Conservation (phyloP, 2,329 filamentous ascomycete species). For the Cadophora gregata region DNA sequence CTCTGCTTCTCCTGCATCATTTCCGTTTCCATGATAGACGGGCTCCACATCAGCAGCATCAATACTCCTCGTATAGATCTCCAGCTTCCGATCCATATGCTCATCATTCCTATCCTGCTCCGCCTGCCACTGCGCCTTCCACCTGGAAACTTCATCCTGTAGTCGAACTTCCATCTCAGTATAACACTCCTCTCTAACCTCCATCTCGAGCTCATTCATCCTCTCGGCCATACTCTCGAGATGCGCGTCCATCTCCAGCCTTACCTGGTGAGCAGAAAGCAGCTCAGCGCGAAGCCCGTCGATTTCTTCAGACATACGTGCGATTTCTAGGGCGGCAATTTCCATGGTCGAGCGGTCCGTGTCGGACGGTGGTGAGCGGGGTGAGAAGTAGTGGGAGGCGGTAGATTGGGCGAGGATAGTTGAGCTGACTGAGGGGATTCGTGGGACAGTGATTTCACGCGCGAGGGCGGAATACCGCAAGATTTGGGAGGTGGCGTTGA, state of each 20-base stretch:
- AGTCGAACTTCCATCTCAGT: constrained; percentile 83
- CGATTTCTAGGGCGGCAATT: constrained; percentile 79
- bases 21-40: too few species aligned
- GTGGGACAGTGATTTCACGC: constrained; percentile 88
- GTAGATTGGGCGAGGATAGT: constrained; percentile 57
- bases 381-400: constrained; percentile 36
- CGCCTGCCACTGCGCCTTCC: constrained; percentile 78
- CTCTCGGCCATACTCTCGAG: constrained; percentile 70
- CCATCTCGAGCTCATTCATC: constrained; percentile 74
- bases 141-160: constrained; percentile 76
- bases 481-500: constrained; percentile 96
- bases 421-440: constrained; percentile 81
- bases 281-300: constrained; percentile 75
- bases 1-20: constrained; percentile 38
- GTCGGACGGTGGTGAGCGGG: constrained; percentile 44
- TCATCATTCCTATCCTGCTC: constrained; percentile 83
- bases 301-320: constrained; percentile 77
- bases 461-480: constrained; percentile 92
- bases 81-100: constrained; percentile 88
- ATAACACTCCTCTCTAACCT: constrained; percentile 87
- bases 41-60: constrained; percentile 40
- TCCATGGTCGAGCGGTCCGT: constrained; percentile 77
- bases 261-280: constrained; percentile 71
- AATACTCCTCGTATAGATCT: constrained; percentile 65
- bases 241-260: constrained; percentile 75